Evolutionary conservation across 805 yeast species (phyloP).

Genomic region (Yarrowia osloensis): DNA sequence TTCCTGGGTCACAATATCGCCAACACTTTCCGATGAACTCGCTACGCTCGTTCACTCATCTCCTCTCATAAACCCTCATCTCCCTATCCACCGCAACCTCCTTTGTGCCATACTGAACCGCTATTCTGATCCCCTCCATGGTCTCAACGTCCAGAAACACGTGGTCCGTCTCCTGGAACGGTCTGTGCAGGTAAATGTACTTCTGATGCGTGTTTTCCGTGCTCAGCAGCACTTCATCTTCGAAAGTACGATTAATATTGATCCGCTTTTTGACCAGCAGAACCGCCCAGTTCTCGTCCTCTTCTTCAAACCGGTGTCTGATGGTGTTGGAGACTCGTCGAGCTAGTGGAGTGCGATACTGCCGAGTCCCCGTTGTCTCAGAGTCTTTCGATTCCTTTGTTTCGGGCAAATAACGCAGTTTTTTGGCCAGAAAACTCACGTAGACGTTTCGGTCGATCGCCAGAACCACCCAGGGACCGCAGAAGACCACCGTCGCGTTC

Average conservation of each 20-base stretch:
- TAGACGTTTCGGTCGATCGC: constrained; percentile 20
- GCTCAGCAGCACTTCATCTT: constrained; percentile 7
- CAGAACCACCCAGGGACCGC: constrained; percentile 26
- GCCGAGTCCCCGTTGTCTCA: not conserved
- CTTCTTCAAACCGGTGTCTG: constrained; percentile 5
- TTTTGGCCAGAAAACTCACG: constrained; percentile 8
- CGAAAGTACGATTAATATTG: constrained; percentile 23
- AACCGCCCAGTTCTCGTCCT: constrained; percentile 11
- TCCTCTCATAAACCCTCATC: not conserved
- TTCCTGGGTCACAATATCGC: too few species aligned
- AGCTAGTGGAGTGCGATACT: constrained; percentile 9
- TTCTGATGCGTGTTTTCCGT: constrained; percentile 3
- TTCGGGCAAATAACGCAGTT: not conserved
- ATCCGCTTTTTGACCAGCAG: constrained; percentile 17
- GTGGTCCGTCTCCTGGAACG: constrained; percentile 21
- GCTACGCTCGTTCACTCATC: not conserved
- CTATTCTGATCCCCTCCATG: constrained; percentile 2
- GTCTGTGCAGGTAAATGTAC: constrained; percentile 25
- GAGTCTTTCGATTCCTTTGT: not conserved
- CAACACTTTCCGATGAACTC: not conserved
- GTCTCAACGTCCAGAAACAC: constrained; percentile 21
- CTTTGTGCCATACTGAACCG: constrained; percentile 7
- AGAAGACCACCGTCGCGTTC: constrained; percentile 17
- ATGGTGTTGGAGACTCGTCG: not conserved
- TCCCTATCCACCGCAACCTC: constrained; percentile 14